These are phyloP conservation scores for Orbilia javanica DNA, from an alignment of 2,329 filamentous ascomycete genomes.

Conservation along the genomic window DNA sequence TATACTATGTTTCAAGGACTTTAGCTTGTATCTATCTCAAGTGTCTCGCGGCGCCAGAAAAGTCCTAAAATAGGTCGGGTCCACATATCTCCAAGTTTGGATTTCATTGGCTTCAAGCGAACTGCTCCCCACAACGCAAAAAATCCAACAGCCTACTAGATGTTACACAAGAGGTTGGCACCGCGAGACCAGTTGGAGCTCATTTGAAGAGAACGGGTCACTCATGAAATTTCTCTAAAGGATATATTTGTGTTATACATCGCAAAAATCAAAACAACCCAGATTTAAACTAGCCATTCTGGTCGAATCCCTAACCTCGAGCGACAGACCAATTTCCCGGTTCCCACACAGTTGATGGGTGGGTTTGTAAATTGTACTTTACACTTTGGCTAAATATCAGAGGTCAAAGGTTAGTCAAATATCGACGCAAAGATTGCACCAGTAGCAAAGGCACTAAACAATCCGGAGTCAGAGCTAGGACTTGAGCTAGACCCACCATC, in stretches of 20 bases:
- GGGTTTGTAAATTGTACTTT: not conserved
- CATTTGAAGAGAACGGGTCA: not conserved
- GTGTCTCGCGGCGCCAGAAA: too few relatives aligned
- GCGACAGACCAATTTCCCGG: not conserved
- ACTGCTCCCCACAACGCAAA: not conserved
- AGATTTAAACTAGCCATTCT: not conserved
- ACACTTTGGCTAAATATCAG: conserved; percentile 3
- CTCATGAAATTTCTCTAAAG: not conserved
- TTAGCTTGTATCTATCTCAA: too few relatives aligned
- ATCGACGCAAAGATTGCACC: conserved; percentile 14
- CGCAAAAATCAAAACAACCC: not conserved
- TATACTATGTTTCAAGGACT: too few relatives aligned
- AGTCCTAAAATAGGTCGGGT: too few relatives aligned
- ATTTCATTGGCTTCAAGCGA: not conserved
- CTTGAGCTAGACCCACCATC: not conserved
- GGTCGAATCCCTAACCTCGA: not conserved
- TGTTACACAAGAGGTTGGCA: not conserved
- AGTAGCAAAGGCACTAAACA: not conserved
- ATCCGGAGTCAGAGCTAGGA: not conserved
- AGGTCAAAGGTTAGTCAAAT: conserved; percentile 1
- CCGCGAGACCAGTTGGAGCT: not conserved
- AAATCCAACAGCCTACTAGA: not conserved
- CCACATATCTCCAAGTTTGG: too few relatives aligned
- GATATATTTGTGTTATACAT: not conserved
- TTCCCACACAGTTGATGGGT: not conserved